Evolutionary conservation across 768 basidiomycete genomes (phyloP).

Genomic region (Pleurotus salmoneostramineus): DNA sequence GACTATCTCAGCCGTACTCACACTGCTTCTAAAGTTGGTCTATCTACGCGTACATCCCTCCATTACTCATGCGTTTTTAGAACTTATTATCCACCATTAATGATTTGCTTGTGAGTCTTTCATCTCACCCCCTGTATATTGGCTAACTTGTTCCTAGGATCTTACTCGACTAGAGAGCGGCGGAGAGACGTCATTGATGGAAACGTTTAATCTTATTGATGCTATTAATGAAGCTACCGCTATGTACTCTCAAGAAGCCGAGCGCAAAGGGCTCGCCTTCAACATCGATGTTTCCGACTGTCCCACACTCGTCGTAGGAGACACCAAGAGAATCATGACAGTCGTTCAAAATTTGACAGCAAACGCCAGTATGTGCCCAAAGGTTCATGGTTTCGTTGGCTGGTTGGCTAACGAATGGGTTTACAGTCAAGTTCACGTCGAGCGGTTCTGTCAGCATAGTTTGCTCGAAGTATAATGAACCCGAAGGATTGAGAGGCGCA

Average conservation of each 20-base stretch:
- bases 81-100: conserved; percentile 80
- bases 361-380: conserved; percentile 52
- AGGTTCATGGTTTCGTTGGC: too few relatives aligned
- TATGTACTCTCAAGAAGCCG: conserved; percentile 65
- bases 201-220: conserved; percentile 65
- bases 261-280: conserved; percentile 57
- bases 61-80: not conserved
- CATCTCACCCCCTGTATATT: too few relatives aligned
- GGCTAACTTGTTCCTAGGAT: too few relatives aligned
- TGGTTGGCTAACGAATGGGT: too few relatives aligned
- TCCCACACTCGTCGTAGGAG: conserved; percentile 64
- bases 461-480: conserved; percentile 49
- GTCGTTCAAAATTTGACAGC: conserved; percentile 77
- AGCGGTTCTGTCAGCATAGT: conserved; percentile 57
- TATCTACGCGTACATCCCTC: not conserved
- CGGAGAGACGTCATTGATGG: conserved; percentile 69
- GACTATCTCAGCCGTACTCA: conserved; percentile 72
- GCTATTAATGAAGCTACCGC: conserved; percentile 59
- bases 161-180: conserved; percentile 76
- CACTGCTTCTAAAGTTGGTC: conserved; percentile 63
- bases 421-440: conserved; percentile 63
- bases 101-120: conserved; percentile 58
- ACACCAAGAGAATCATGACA: conserved; percentile 68
- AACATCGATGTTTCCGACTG: conserved; percentile 47
- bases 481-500: conserved; percentile 40